Percentiles rank a stretch among this genome's conserved stretches.
Evolutionary conservation across 2,329 filamentous ascomycete species (phyloP).

Genomic region (Phaeophleospora eucalypticola): DNA sequence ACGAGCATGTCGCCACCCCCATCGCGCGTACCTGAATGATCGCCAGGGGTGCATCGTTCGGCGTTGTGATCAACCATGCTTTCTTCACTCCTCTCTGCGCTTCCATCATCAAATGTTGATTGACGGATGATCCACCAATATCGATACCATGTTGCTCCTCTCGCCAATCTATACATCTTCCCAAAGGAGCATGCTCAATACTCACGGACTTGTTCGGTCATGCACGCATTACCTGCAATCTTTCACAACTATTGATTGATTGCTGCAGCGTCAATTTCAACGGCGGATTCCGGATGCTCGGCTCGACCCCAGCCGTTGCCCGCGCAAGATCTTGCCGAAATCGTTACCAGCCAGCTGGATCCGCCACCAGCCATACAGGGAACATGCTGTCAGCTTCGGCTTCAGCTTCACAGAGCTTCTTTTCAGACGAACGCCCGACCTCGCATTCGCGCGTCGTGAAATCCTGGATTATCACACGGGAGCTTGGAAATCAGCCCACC

Average conservation of each 20-base stretch:
- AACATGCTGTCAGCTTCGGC: not conserved
- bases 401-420: no score
- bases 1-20: not conserved
- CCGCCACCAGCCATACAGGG: conserved; percentile 1
- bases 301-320: no score
- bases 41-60: conserved; percentile 7
- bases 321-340: conserved; percentile 6
- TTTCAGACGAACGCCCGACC: not conserved
- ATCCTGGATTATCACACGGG: no score
- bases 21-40: conserved; percentile 10
- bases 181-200: no score
- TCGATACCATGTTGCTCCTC: not conserved
- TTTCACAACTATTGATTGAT: no score
- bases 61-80: not conserved
- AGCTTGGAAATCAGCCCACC: no score
- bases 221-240: no score
- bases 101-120: not conserved
- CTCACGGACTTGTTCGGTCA: no score
- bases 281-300: no score
- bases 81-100: not conserved
- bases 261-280: no score
- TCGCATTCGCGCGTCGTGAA: no score
- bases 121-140: not conserved
- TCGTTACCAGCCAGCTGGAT: conserved; percentile 1
- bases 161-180: no score